Evolutionary conservation across 345 rosid genomes (phyloP).

Genomic region (Lepidium sativum): DNA sequence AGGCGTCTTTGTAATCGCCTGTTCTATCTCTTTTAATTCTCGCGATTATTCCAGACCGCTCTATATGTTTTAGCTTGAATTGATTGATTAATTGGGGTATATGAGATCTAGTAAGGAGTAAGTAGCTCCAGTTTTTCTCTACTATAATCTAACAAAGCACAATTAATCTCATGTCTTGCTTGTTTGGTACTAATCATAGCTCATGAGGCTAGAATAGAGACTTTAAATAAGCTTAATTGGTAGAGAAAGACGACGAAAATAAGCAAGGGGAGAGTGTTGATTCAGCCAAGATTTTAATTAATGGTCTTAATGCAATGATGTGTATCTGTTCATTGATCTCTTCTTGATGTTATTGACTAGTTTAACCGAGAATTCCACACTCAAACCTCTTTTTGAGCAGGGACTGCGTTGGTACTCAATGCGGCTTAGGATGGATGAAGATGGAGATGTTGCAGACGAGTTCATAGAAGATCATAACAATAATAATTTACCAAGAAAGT

Average conservation of each 20-base stretch:
- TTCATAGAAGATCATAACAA: conserved; percentile 50
- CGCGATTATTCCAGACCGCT: not conserved
- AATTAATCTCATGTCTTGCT: not conserved
- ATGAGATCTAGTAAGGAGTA: not conserved
- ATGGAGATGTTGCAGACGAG: conserved; percentile 95
- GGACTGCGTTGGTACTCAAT: conserved; percentile 81
- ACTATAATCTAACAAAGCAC: not conserved
- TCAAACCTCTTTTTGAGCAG: no score
- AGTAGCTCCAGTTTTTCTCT: not conserved
- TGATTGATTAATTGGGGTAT: not conserved
- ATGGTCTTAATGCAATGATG: not conserved
- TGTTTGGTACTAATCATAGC: not conserved
- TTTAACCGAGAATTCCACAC: no score
- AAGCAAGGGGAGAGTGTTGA: not conserved
- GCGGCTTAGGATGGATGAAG: conserved; percentile 78
- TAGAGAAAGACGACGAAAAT: not conserved
- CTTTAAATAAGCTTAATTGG: not conserved
- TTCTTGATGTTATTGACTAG: no score
- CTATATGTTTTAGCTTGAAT: not conserved
- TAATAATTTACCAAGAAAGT: conserved; percentile 9
- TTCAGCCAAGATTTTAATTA: not conserved
- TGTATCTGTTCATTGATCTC: not conserved
- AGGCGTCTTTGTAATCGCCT: not conserved
- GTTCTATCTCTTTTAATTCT: not conserved
- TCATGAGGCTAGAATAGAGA: not conserved